Percentiles rank a stretch among this genome's conserved stretches.
Evolutionary conservation across 2,329 filamentous ascomycete species (phyloP).

Genomic region (Epichloe typhina): DNA sequence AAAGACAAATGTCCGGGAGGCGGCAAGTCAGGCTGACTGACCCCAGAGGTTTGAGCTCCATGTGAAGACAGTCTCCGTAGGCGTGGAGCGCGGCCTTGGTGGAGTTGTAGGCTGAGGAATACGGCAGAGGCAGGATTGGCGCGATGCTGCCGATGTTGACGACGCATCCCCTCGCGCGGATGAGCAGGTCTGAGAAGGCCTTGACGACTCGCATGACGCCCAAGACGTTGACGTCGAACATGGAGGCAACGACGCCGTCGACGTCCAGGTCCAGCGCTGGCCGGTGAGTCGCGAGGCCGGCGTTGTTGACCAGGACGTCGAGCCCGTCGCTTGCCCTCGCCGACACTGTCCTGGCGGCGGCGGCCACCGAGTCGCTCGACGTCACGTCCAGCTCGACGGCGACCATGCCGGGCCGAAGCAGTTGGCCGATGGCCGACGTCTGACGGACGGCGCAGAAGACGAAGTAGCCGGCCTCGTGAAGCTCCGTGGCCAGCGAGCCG

Average conservation of each 20-base stretch:
- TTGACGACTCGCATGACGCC: slow-evolving; percentile 16
- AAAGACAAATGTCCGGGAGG: too few species aligned
- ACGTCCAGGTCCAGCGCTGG: slow-evolving; percentile 18
- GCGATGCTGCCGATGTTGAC: slow-evolving; percentile 15
- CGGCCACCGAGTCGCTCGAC: slow-evolving; percentile 13
- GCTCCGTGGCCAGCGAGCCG: slow-evolving; percentile 11
- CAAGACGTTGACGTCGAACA: slow-evolving; percentile 32
- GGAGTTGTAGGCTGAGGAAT: slow-evolving; percentile 11
- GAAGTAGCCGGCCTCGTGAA: slow-evolving; percentile 14
- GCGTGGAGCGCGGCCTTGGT: slow-evolving; percentile 13
- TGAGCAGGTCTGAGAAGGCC: slow-evolving; percentile 9
- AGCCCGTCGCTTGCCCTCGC: slow-evolving; percentile 8
- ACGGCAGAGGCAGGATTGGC: slow-evolving; percentile 10
- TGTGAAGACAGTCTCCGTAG: slow-evolving; percentile 9
- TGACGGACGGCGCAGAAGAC: slow-evolving; percentile 21
- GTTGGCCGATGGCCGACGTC: slow-evolving; percentile 11
- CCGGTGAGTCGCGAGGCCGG: slow-evolving; percentile 10
- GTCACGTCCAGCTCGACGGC: slow-evolving; percentile 21
- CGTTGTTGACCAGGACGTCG: slow-evolving; percentile 14
- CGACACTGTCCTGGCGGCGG: slow-evolving; percentile 9
- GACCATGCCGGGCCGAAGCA: slow-evolving; percentile 12
- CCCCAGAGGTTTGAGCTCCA: slow-evolving; percentile 14
- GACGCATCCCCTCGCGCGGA: slow-evolving; percentile 12
- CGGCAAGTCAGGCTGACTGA: slow-evolving; percentile 5
- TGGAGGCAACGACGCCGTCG: slow-evolving; percentile 15